Conservation (phyloP, 2,329 filamentous ascomycete genomes). For the Phyllosticta citriasiana region DNA sequence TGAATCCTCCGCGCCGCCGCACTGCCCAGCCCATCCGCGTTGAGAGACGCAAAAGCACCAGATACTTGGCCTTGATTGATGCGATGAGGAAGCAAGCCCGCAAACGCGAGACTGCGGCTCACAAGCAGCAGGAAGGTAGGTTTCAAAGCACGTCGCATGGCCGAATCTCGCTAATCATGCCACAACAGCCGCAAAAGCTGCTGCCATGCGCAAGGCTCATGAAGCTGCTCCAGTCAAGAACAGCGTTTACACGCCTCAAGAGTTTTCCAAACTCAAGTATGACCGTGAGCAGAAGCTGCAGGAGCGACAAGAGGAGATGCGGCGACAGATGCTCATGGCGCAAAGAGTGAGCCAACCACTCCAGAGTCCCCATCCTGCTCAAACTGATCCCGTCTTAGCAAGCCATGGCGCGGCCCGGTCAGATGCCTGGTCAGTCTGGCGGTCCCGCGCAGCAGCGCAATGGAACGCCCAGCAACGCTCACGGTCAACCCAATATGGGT, state of each 20-base stretch:
- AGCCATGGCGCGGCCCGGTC: slow-evolving; percentile 25
- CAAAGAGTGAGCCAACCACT: slow-evolving; percentile 34
- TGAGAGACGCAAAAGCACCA: slow-evolving; percentile 75
- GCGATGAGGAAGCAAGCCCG: slow-evolving; percentile 92
- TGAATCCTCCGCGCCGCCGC: slow-evolving; percentile 47
- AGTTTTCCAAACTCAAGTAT: slow-evolving; percentile 82
- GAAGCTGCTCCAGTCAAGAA: slow-evolving; percentile 53
- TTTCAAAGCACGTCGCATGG: not conserved
- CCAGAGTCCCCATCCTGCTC: not conserved
- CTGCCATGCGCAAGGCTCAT: slow-evolving; percentile 71
- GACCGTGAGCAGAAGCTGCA: slow-evolving; percentile 67
- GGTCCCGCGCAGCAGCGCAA: slow-evolving; percentile 29
- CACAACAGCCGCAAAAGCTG: slow-evolving; percentile 43
- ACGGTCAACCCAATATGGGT: slow-evolving; percentile 22
- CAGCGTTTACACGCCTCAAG: slow-evolving; percentile 65
- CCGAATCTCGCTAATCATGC: slow-evolving; percentile 5
- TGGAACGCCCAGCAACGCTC: slow-evolving; percentile 27
- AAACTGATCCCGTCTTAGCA: not conserved
- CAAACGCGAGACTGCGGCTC: slow-evolving; percentile 74
- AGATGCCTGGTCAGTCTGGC: slow-evolving; percentile 1
- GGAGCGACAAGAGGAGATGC: slow-evolving; percentile 48
- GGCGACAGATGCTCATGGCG: slow-evolving; percentile 51
- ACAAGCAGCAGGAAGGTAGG: slow-evolving; percentile 75
- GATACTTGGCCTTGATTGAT: slow-evolving; percentile 81
- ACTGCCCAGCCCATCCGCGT: slow-evolving; percentile 72